Conservation (phyloP, 805 yeast genomes). For the Kodamaea lidongshanica region DNA sequence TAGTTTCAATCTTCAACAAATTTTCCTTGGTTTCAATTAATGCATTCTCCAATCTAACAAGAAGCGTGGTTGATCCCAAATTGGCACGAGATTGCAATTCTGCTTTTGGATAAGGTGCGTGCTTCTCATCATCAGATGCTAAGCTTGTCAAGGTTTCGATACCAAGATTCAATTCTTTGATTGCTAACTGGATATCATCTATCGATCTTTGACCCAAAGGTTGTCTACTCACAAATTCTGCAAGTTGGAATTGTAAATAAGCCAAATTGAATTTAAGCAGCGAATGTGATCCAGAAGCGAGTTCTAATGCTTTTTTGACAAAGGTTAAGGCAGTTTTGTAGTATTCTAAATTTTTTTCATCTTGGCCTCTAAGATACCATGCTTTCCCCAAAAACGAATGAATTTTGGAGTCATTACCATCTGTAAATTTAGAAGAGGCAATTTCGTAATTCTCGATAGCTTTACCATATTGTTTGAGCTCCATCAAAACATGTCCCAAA, state of each 20-base stretch:
- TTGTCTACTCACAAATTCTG: constrained; percentile 69
- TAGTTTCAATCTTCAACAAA: constrained; percentile 51
- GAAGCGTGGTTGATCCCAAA: constrained; percentile 72
- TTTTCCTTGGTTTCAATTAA: constrained; percentile 66
- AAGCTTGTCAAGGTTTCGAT: constrained; percentile 52
- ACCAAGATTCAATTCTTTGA: constrained; percentile 56
- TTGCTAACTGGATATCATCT: constrained; percentile 53
- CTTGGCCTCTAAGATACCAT: constrained; percentile 74
- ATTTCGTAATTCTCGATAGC: constrained; percentile 86
- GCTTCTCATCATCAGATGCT: constrained; percentile 44
- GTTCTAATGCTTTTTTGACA: constrained; percentile 50
- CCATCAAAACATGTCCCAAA: constrained; percentile 80
- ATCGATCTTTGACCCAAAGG: constrained; percentile 52
- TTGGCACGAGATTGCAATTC: constrained; percentile 84
- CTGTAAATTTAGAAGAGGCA: constrained; percentile 62
- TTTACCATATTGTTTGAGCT: constrained; percentile 72
- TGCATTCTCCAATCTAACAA: constrained; percentile 63
- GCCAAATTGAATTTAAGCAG: constrained; percentile 73
- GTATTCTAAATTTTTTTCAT: constrained; percentile 58
- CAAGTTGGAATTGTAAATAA: constrained; percentile 76
- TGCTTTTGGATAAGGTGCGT: constrained; percentile 71
- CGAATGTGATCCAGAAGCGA: constrained; percentile 21
- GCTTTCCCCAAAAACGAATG: constrained; percentile 76
- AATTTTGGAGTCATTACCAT: constrained; percentile 58
- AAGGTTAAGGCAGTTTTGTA: constrained; percentile 58